Evolutionary conservation across 192 early-diverging fungal species (phyloP).

Genomic region (Anaeromyces robustus): DNA sequence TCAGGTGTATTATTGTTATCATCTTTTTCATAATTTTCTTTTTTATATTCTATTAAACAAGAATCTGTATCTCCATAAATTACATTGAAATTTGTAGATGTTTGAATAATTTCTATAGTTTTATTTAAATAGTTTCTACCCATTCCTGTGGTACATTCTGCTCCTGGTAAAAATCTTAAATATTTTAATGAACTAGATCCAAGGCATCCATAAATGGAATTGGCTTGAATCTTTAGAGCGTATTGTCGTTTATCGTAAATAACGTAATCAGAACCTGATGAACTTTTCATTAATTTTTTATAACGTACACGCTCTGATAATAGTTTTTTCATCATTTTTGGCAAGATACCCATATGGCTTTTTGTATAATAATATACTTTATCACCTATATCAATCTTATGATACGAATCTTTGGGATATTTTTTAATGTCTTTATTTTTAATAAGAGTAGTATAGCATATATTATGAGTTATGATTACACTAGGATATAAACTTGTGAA

Average conservation of each 20-base stretch:
- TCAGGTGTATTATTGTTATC: no score
- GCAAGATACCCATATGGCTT: no score
- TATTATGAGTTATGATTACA: background rate
- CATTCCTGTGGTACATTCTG: background rate
- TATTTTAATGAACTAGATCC: background rate
- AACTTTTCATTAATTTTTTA: no score
- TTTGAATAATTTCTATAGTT: background rate
- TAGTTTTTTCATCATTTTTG: no score
- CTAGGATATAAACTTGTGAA: background rate
- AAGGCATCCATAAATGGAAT: no score
- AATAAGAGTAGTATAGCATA: background rate
- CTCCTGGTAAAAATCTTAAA: background rate
- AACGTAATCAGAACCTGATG: no score
- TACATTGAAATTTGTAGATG: background rate
- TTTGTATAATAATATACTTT: no score
- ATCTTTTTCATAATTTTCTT: background rate
- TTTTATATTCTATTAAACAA: background rate
- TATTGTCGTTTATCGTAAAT: no score
- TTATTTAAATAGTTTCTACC: background rate
- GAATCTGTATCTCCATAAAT: background rate
- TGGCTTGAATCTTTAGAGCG: no score
- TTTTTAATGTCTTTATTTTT: background rate
- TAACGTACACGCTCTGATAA: no score
- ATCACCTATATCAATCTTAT: no score
- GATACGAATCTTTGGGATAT: no score